phyloP scores from a whole-genome alignment of 352 stramenopile genomes.

The Phytophthora boehmeriae region DNA sequence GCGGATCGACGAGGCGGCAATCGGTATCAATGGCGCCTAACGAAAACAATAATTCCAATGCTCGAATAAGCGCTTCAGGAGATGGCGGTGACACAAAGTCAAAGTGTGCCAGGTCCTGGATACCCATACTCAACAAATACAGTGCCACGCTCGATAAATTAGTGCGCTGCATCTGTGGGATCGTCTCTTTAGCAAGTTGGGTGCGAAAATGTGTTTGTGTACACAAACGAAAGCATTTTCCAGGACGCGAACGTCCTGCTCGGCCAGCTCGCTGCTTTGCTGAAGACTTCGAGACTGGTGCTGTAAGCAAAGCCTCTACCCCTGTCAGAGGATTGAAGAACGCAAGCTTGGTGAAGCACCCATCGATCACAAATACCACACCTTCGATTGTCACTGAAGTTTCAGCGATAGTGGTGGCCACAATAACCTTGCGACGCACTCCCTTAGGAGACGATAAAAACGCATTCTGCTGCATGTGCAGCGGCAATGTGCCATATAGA shows the following conservation, averaged over 20 bases:
- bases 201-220: conserved; percentile 61
- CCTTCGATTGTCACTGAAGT: conserved; percentile 98
- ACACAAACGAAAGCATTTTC: conserved; percentile 82
- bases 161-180: conserved; percentile 86
- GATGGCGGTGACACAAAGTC: conserved; percentile 83
- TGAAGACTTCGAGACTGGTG: conserved; percentile 95
- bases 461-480: conserved; percentile 92
- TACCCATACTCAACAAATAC: conserved; percentile 85
- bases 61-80: conserved; percentile 71
- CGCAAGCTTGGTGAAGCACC: conserved; percentile 83
- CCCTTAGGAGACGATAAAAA: conserved; percentile 82
- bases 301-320: conserved; percentile 91
- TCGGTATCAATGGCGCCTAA: conserved; percentile 65
- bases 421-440: conserved; percentile 81
- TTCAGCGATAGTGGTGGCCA: conserved; percentile 94
- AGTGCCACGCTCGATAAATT: conserved; percentile 73
- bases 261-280: conserved; percentile 95
- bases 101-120: conserved; percentile 85
- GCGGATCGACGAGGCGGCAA: conserved; percentile 65
- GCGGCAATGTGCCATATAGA: conserved; percentile 94
- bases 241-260: conserved; percentile 90
- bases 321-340: conserved; percentile 85
- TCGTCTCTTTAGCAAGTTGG: conserved; percentile 60
- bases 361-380: conserved; percentile 86
- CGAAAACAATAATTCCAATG: conserved; percentile 72